Conservation (phyloP, 2,329 filamentous ascomycete genomes). For the Hymenoscyphus repandus region DNA sequence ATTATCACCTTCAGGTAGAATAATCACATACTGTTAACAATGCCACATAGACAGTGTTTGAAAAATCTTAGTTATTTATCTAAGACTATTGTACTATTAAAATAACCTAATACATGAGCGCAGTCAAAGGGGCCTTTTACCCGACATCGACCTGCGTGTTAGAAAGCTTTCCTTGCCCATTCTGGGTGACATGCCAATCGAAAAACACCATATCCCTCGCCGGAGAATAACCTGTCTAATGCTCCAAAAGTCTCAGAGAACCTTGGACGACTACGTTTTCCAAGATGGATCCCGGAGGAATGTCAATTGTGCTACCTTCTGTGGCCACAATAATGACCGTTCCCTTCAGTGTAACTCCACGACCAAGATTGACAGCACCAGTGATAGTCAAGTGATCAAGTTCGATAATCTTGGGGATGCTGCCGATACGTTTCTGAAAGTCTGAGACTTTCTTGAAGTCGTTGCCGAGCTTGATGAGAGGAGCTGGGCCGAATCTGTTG, state of each 20-base stretch:
- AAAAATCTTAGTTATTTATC: neutral
- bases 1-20: too few species aligned
- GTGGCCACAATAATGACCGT: constrained; percentile 99
- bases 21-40: too few species aligned
- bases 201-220: constrained; percentile 2
- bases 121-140: constrained; percentile 4
- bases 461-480: constrained; percentile 95
- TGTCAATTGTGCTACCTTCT: constrained; percentile 95
- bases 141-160: constrained; percentile 2
- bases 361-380: constrained; percentile 91
- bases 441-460: constrained; percentile 99
- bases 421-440: constrained; percentile 83
- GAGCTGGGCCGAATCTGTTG: constrained; percentile 91
- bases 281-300: constrained; percentile 91
- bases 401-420: constrained; percentile 86
- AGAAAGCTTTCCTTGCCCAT: constrained; percentile 2
- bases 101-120: constrained; percentile 7
- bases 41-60: neutral
- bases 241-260: constrained; percentile 71
- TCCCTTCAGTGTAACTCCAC: constrained; percentile 92
- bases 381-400: constrained; percentile 96
- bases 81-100: constrained; percentile 10
- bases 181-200: constrained; percentile 4
- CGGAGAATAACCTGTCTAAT: constrained; percentile 38
- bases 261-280: constrained; percentile 99